Conservation (phyloP, 176 grass and related monocot species). For the Cenchrus purpureus region DNA sequence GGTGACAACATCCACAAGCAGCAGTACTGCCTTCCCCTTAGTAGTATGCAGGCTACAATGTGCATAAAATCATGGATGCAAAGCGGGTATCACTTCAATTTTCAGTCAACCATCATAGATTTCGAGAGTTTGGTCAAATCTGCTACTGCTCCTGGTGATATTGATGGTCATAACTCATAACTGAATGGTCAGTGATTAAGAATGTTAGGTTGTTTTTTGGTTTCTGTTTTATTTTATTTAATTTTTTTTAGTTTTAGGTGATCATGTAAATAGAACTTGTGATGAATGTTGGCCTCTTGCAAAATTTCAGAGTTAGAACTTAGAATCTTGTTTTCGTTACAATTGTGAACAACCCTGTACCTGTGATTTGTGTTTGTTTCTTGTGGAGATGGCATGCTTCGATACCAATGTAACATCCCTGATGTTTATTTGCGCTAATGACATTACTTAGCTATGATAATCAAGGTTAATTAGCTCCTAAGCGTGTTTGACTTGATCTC, state of each 20-base stretch:
- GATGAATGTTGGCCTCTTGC: background rate
- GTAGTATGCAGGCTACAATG: constrained; percentile 58
- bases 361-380: constrained; percentile 16
- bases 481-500: too few relatives aligned
- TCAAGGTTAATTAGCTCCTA: too few relatives aligned
- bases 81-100: constrained; percentile 74
- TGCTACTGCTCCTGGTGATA: constrained; percentile 41
- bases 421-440: too few relatives aligned
- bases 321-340: constrained; percentile 6
- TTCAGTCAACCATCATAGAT: constrained; percentile 65
- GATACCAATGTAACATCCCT: background rate
- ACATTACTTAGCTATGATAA: too few relatives aligned
- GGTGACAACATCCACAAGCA: constrained; percentile 70
- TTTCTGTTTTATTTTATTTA: constrained; percentile 4
- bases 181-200: constrained; percentile 19
- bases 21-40: constrained; percentile 72
- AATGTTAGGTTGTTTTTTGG: constrained; percentile 28
- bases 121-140: constrained; percentile 69
- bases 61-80: constrained; percentile 89
- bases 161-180: constrained; percentile 20
- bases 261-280: constrained; percentile 47
- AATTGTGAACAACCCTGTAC: background rate
- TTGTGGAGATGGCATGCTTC: background rate
- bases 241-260: constrained; percentile 18
- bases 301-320: constrained; percentile 21